Percentiles rank a stretch among this genome's conserved stretches.
Conservation (phyloP, 2,329 filamentous ascomycete genomes). For the Clonostachys rosea region DNA sequence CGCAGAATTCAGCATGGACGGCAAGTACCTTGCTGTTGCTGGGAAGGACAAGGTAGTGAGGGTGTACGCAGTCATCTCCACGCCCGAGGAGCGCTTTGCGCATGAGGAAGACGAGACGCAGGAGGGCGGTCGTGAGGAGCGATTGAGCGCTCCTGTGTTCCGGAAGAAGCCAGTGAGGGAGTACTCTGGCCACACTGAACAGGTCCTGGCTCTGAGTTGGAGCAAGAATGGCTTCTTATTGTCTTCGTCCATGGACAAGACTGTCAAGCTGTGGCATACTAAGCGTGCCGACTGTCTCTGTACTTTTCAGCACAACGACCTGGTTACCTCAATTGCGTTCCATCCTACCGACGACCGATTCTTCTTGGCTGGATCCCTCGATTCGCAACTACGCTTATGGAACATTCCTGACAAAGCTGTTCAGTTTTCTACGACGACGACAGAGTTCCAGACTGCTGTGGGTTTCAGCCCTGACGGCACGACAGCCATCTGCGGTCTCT, state of each 20-base stretch:
- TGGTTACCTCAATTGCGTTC: slow-evolving; percentile 91
- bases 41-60: slow-evolving; percentile 83
- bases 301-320: slow-evolving; percentile 91
- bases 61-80: slow-evolving; percentile 85
- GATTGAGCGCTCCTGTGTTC: slow-evolving; percentile 87
- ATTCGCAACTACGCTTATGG: slow-evolving; percentile 86
- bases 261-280: slow-evolving; percentile 89
- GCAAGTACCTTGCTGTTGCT: slow-evolving; percentile 84
- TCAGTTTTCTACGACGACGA: slow-evolving; percentile 71
- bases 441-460: slow-evolving; percentile 90
- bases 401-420: slow-evolving; percentile 96
- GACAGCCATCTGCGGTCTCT: slow-evolving; percentile 79
- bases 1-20: slow-evolving; percentile 88
- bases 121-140: slow-evolving; percentile 37
- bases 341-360: slow-evolving; percentile 94
- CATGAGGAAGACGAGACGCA: slow-evolving; percentile 60
- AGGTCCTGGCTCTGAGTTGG: slow-evolving; percentile 91
- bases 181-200: slow-evolving; percentile 78
- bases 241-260: slow-evolving; percentile 97
- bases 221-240: slow-evolving; percentile 98
- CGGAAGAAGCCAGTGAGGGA: slow-evolving; percentile 71
- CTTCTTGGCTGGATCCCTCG: slow-evolving; percentile 89
- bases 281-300: slow-evolving; percentile 82
- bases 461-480: slow-evolving; percentile 91
- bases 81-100: slow-evolving; percentile 68